A percentile compares a stretch with the other conserved stretches of the same genome.
phyloP scores from a whole-genome alignment of 2,329 filamentous ascomycete species.

The Talaromyces sp. region DNA sequence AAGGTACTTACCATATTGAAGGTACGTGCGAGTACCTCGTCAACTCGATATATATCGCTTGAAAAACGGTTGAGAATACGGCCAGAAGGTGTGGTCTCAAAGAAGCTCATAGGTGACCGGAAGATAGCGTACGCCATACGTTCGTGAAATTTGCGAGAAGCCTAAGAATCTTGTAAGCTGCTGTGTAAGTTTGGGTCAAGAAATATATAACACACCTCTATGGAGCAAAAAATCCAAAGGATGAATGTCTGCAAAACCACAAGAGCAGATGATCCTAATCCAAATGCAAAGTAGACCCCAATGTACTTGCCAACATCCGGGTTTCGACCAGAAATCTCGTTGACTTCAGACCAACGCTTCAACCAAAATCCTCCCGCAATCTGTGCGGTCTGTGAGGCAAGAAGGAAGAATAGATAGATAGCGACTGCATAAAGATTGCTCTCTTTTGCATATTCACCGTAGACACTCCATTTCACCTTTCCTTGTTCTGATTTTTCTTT shows the following conservation, averaged over 20 bases:
- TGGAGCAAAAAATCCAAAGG: conserved; percentile 99
- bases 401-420: conserved; percentile 72
- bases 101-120: conserved; percentile 97
- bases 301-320: conserved; percentile 82
- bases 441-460: conserved; percentile 88
- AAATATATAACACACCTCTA: conserved; percentile 63
- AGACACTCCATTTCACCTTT: conserved; percentile 97
- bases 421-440: conserved; percentile 82
- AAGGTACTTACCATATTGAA: conserved; percentile 78
- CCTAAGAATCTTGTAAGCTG: conserved; percentile 47
- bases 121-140: conserved; percentile 97
- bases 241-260: conserved; percentile 91
- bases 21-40: conserved; percentile 89
- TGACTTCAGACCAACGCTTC: conserved; percentile 84
- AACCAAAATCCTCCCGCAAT: conserved; percentile 89
- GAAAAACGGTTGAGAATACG: conserved; percentile 88
- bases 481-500: conserved; percentile 92
- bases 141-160: conserved; percentile 93
- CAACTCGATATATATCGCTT: conserved; percentile 63
- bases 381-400: conserved; percentile 76
- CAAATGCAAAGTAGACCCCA: conserved; percentile 92
- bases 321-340: conserved; percentile 66
- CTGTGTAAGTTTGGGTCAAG: not conserved
- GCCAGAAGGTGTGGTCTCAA: conserved; percentile 95
- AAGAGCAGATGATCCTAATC: conserved; percentile 77